Evolutionary conservation across 192 early-diverging fungal genomes (phyloP).

Genomic region (Chytriomyces sp.): DNA sequence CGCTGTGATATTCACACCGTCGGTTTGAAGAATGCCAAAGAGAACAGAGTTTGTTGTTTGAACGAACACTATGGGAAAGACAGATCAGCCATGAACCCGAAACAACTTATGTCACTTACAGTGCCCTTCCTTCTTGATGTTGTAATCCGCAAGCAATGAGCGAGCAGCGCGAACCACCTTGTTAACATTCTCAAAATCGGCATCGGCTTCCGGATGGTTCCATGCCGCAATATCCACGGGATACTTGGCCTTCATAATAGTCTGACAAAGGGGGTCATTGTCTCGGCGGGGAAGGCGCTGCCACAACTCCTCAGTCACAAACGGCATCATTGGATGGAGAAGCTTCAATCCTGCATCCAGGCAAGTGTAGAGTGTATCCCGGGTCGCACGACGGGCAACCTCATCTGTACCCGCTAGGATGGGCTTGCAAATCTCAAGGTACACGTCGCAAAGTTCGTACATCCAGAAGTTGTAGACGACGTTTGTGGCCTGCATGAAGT

Average conservation of each 20-base stretch:
- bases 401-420: conserved; percentile 70
- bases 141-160: conserved; percentile 77
- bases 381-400: conserved; percentile 48
- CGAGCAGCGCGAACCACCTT: conserved; percentile 76
- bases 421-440: conserved; percentile 91
- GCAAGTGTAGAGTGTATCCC: conserved; percentile 93
- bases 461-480: conserved; percentile 93
- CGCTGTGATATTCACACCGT: conserved; percentile 67
- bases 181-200: conserved; percentile 79
- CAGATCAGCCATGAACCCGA: conserved; percentile 9
- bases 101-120: conserved; percentile 47
- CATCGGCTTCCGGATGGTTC: conserved; percentile 69
- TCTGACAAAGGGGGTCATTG: conserved; percentile 54
- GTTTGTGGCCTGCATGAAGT: conserved; percentile 91
- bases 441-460: conserved; percentile 96
- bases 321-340: conserved; percentile 98
- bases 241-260: conserved; percentile 77
- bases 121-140: conserved; percentile 69
- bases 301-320: conserved; percentile 98
- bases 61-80: conserved; percentile 55
- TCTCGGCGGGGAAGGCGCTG: conserved; percentile 88
- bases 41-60: conserved; percentile 49
- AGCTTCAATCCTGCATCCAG: conserved; percentile 88
- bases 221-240: conserved; percentile 48
- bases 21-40: conserved; percentile 53